Base-by-base conservation (phyloP, 2,329 filamentous ascomycete species). In the Cladobotryum mycophilum region DNA sequence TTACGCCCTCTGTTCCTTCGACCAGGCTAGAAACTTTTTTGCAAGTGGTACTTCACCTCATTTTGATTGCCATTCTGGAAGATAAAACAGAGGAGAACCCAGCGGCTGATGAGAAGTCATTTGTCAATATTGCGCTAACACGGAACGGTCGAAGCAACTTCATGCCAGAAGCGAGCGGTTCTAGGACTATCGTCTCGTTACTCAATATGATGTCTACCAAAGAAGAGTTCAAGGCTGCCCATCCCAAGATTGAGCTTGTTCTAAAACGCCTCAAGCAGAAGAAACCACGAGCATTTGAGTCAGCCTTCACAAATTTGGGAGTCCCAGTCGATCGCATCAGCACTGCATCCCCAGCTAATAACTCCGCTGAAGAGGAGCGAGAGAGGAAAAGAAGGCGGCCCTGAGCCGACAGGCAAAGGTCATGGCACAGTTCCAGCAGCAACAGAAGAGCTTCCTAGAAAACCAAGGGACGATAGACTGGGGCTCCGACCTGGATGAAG, bases 401-500 rank as follows among this genome's bases (percentile, higher is more conserved):
- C 71, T 91, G 38, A 92, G 90, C 60, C 83, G 93, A 18, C 91
- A 97, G 68, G 91, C 91, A 2, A 87, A 84, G 62, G 89, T 99
- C 33, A 96, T 99, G 91, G 93, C 91, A 2, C 90, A 96, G 64
- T 96, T 99, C 70, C 93, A 97, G 66, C 87, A 96, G 64, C 92
- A 99, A 64, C 95, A 97, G 65, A 92, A 95, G 69, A 93, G 83
- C 61, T 99, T 99, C 70, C 74, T 99, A 71, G 86, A 89, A 51
- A 93, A 86, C 56, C 91, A 96, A 67, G 86, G 82, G n/a, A 78
- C 84, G 40, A 80, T 96, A 53, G 88, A 96, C 66, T 96, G 89
- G 87, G 90, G 88, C 13, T 72, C 70, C 36, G 87, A 93, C 53
- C 80, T 89, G 46, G 88, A 88, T n/a, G 82, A 84, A 22, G 86